These are phyloP conservation scores for Fusarium anguioides DNA, from an alignment of 2,329 filamentous ascomycete species.

Conservation along the genomic window DNA sequence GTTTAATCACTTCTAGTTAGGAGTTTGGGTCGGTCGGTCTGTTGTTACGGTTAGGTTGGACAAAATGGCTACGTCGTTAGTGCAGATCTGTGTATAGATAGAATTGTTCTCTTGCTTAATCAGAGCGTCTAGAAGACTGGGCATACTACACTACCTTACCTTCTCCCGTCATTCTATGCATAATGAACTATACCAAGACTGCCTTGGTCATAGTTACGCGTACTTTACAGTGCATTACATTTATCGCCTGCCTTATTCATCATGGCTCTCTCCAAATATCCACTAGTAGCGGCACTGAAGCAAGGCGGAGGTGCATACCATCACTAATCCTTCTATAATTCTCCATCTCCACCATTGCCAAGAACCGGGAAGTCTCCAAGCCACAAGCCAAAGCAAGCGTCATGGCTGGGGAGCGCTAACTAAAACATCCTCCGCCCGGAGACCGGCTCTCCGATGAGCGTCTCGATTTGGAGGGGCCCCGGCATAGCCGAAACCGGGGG, in stretches of 20 bases:
- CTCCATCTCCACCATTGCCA: neutral
- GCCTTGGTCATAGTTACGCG: neutral
- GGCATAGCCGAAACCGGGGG: conserved; percentile 32
- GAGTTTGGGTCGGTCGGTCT: no score
- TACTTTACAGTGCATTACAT: neutral
- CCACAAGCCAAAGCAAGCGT: no score
- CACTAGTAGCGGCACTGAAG: neutral
- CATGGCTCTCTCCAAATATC: neutral
- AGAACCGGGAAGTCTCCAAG: neutral
- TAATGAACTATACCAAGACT: conserved; percentile 8
- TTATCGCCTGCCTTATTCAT: neutral
- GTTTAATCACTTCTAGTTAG: conserved; percentile 53
- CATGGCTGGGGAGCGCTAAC: conserved; percentile 15
- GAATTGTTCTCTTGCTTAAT: conserved; percentile 16
- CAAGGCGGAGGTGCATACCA: neutral
- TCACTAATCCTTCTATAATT: neutral
- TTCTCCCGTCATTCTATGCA: conserved; percentile 22
- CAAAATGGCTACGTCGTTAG: neutral
- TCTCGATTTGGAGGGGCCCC: conserved; percentile 22
- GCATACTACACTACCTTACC: neutral
- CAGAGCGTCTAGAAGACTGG: neutral
- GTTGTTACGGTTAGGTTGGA: neutral
- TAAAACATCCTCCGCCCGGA: neutral
- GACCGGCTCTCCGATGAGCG: conserved; percentile 19
- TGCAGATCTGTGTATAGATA: neutral